Conservation (phyloP, 345 rosid species). For the Passiflora organensis region DNA sequence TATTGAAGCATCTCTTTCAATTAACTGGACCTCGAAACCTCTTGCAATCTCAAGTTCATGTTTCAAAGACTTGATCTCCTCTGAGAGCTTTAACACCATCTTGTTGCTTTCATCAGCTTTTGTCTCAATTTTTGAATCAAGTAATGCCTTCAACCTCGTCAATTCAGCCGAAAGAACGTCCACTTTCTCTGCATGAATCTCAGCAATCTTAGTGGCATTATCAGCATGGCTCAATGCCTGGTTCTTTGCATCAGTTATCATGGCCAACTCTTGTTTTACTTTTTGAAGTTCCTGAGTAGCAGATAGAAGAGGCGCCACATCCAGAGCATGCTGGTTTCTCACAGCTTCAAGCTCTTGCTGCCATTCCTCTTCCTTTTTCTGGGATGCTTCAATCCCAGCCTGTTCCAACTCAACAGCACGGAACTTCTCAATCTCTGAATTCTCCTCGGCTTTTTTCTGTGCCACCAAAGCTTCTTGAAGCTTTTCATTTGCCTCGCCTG, state of each 20-base stretch:
- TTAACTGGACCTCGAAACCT: conserved; percentile 45
- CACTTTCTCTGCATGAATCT: conserved; percentile 68
- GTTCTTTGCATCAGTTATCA: conserved; percentile 70
- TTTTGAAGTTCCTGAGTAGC: conserved; percentile 67
- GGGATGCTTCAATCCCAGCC: conserved; percentile 80
- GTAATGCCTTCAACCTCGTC: conserved; percentile 54
- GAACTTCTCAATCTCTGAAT: conserved; percentile 83
- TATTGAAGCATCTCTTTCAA: conserved; percentile 49
- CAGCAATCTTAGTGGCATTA: conserved; percentile 87
- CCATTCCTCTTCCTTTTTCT: conserved; percentile 79
- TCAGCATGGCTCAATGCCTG: conserved; percentile 87
- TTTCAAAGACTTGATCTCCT: conserved; percentile 53
- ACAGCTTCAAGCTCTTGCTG: conserved; percentile 66
- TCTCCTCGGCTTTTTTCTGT: conserved; percentile 73
- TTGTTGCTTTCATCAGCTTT: conserved; percentile 43
- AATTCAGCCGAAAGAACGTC: conserved; percentile 77
- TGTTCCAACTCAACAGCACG: conserved; percentile 86
- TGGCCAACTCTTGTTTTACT: conserved; percentile 60
- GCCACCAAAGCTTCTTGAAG: conserved; percentile 81
- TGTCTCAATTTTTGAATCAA: conserved; percentile 62
- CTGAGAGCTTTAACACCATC: conserved; percentile 43
- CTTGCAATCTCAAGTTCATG: conserved; percentile 55
- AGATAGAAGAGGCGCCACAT: conserved; percentile 69
- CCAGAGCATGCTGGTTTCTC: conserved; percentile 76
- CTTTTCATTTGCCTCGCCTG: conserved; percentile 66